These are phyloP conservation scores for Geopyxis carbonaria DNA, from an alignment of 495 filamentous ascomycete species.

Conservation along the genomic window DNA sequence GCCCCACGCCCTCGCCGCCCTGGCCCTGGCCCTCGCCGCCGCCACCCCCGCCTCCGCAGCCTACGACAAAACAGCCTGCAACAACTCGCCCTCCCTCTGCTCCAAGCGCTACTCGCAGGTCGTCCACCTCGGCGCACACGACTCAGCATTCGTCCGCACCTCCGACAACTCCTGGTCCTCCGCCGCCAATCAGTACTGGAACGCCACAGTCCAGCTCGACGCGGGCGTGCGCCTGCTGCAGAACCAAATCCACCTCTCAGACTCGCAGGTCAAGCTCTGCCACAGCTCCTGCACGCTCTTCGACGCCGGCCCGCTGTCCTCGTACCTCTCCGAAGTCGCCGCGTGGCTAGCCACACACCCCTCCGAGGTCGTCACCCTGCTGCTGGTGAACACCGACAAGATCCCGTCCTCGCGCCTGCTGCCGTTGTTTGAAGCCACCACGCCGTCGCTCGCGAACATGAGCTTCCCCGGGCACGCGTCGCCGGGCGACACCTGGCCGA, in stretches of 20 bases:
- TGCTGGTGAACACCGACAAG: constrained; percentile 51
- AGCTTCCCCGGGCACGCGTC: constrained; percentile 34
- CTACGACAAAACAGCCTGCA: constrained; percentile 35
- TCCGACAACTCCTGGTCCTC: constrained; percentile 34
- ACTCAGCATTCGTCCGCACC: constrained; percentile 47
- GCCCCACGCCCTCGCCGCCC: not conserved
- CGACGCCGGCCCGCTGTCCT: constrained; percentile 43
- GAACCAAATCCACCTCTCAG: constrained; percentile 44
- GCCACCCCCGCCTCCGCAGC: not conserved
- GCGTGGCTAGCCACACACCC: constrained; percentile 47
- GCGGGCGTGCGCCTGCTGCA: constrained; percentile 54
- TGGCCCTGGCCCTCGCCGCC: constrained; percentile 1
- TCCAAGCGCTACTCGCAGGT: constrained; percentile 44
- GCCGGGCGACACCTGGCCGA: constrained; percentile 41
- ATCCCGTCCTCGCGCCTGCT: constrained; percentile 29
- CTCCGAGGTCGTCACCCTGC: constrained; percentile 51
- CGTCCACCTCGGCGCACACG: constrained; percentile 52
- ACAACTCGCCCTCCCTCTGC: constrained; percentile 49
- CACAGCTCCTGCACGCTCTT: constrained; percentile 48
- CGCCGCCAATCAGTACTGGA: constrained; percentile 49
- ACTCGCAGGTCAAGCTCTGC: constrained; percentile 42
- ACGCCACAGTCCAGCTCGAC: constrained; percentile 45
- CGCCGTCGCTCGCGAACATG: constrained; percentile 40
- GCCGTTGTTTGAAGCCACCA: constrained; percentile 38
- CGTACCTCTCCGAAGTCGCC: constrained; percentile 42